Base-by-base conservation (phyloP, 139 green algal species). In the Micractinium sp. region DNA sequence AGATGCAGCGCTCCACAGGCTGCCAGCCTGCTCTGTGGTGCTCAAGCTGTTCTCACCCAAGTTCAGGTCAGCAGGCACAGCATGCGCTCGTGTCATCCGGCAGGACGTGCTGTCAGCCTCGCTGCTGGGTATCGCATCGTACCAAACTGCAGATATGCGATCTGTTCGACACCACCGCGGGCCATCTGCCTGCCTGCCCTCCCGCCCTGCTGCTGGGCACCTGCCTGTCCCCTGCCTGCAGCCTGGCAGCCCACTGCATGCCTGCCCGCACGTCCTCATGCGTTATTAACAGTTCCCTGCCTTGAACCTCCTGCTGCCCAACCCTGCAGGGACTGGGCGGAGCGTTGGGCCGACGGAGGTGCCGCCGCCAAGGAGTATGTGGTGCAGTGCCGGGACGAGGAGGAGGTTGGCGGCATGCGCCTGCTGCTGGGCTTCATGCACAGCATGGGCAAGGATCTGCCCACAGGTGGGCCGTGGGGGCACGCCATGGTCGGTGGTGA, bases 391-490 rank as follows among this genome's bases (percentile, higher is more conserved):
- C 22, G 36, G 18, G 39, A 61, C 20, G 77, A 82, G 77, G 77
- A 38, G 1, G 77, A 82, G 77, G 19, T 35, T 12, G 38, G 38
- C 22, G n/a, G 38, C 23, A 63, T 63, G 16, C 38, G 23, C 38
- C 77, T 63, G n/a, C 36, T 82, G 77, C 77, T 82, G 38, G 38
- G 1, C 27, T 82, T 82, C 25, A 82, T 82, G n/a, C 77, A 82
- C 77, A 82, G 77, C 77, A 61, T 82, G 77, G 77, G 18, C 77
- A 82, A 82, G 38, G 38, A n/a, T 2, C 38, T 82, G 77, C 77
- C 77, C 7, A 22, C 2, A 63, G 77, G 77, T 82, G 77, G 4
- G 63, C 12, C 47, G 9, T 56, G 47, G 5, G n/a, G n/a, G n/a
- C n/a, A n/a, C n/a, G n/a, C n/a, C n/a, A n/a, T n/a, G n/a, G n/a